These are phyloP conservation scores for Botrytis cinerea DNA, from an alignment of 2,329 filamentous ascomycete species.

Conservation along the genomic window DNA sequence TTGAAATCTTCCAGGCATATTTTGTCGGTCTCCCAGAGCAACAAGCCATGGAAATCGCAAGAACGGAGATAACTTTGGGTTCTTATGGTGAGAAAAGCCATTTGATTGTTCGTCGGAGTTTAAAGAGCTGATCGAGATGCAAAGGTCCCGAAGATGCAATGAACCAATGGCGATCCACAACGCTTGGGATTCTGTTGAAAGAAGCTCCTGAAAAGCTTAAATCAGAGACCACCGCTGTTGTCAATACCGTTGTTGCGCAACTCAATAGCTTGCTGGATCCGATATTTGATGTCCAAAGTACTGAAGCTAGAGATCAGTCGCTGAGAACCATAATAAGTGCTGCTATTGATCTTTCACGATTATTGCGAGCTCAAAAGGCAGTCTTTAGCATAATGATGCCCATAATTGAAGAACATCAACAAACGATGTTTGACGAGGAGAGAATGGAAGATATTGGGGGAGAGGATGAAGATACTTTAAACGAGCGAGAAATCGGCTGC, in stretches of 20 bases:
- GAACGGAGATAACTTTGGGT: slow-evolving; percentile 34
- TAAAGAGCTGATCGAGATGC: slow-evolving; percentile 30
- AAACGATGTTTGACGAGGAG: slow-evolving; percentile 55
- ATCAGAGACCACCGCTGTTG: slow-evolving; percentile 48
- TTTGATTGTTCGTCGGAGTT: not conserved
- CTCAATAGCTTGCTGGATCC: slow-evolving; percentile 53
- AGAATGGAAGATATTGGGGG: slow-evolving; percentile 69
- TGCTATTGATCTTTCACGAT: slow-evolving; percentile 57
- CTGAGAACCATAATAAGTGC: slow-evolving; percentile 55
- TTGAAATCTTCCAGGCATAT: slow-evolving; percentile 62
- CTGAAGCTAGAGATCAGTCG: slow-evolving; percentile 51
- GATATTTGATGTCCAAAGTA: slow-evolving; percentile 44
- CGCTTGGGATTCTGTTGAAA: slow-evolving; percentile 59
- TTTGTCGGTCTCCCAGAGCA: slow-evolving; percentile 62
- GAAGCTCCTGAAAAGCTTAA: slow-evolving; percentile 52
- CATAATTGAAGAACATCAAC: slow-evolving; percentile 52
- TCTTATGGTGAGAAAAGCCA: slow-evolving; percentile 32
- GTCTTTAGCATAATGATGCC: slow-evolving; percentile 59
- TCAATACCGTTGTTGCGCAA: slow-evolving; percentile 48
- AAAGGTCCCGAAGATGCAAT: slow-evolving; percentile 53
- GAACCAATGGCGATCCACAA: slow-evolving; percentile 68
- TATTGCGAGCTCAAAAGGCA: slow-evolving; percentile 60
- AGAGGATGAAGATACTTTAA: slow-evolving; percentile 57
- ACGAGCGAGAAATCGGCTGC: slow-evolving; percentile 57
- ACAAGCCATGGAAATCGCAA: slow-evolving; percentile 52